A percentile compares a stretch with the other conserved stretches of the same genome.
Conservation (phyloP, 345 rosid species). For the Pugionium cornutum region DNA sequence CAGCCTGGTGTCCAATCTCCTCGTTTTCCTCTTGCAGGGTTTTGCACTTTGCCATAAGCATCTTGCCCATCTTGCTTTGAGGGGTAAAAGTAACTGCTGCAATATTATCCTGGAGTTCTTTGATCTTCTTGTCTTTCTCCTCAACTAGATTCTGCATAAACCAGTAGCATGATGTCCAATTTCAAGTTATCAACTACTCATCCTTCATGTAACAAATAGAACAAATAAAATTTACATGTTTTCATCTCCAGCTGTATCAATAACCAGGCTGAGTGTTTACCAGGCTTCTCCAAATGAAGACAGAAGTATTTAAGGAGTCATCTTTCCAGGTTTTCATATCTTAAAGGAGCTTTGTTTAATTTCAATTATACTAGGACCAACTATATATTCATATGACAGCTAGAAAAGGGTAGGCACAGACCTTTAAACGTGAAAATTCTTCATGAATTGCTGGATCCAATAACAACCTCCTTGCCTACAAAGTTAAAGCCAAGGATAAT, state of each 20-base stretch:
- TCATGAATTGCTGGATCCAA: constrained; percentile 98
- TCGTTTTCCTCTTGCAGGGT: constrained; percentile 96
- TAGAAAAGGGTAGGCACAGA: constrained; percentile 40
- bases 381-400: constrained; percentile 9
- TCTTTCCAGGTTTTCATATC: constrained; percentile 13
- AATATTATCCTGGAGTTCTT: constrained; percentile 90
- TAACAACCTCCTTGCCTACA: constrained; percentile 86
- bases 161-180: not conserved
- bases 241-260: not conserved
- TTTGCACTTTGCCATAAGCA: constrained; percentile 94
- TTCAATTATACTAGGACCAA: not conserved
- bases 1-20: constrained; percentile 93
- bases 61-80: constrained; percentile 86
- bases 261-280: not conserved
- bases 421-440: constrained; percentile 92
- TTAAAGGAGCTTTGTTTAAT: not conserved
- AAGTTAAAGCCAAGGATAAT: constrained; percentile 22
- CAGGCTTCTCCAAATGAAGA: not conserved
- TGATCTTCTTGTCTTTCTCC: constrained; percentile 95
- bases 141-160: constrained; percentile 72
- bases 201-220: not conserved
- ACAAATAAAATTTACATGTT: not conserved
- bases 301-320: not conserved
- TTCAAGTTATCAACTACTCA: not conserved
- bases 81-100: constrained; percentile 88